Conservation (phyloP, 129 eudicot species). For the sunflower (Helianthus annuus) region HanXRQr2.0-SUNRISE NC_035448.2:161898485-161898984, state of each 20-base stretch:
- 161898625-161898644: background rate
- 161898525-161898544: background rate
- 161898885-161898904: no score
- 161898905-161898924: no score
- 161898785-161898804: background rate
- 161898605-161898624: background rate
- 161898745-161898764: background rate
- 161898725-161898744: background rate
- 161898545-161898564: background rate
- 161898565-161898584: background rate
- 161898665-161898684: background rate
- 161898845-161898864: no score
- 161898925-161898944: no score
- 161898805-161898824: no score
- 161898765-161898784: background rate
- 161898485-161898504: background rate
- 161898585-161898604: no score
- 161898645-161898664: background rate
- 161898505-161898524: background rate
- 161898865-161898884: no score
- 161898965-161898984: background rate
- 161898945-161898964: no score
- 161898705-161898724: background rate
- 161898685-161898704: no score
- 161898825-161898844: no score